phyloP scores from a whole-genome alignment of 169 alveolate species.

The Plasmodium adleri region DNA sequence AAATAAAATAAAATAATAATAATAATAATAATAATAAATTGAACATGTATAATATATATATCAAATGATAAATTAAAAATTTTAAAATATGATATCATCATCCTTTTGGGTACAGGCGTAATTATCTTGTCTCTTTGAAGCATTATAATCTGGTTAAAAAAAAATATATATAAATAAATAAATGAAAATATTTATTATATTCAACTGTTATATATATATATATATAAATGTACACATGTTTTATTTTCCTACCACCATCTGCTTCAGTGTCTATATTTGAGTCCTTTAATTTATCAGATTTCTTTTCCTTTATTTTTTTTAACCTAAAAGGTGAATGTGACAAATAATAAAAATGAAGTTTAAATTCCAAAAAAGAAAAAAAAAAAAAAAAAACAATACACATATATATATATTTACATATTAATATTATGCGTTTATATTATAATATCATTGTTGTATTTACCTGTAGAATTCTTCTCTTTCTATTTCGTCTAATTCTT shows the following conservation, averaged over 20 bases:
- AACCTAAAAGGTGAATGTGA: slow-evolving; percentile 7
- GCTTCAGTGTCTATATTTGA: slow-evolving; percentile 20
- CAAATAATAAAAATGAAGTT: too few species aligned
- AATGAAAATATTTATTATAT: too few species aligned
- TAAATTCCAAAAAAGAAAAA: slow-evolving; percentile 77
- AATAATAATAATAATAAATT: too few species aligned
- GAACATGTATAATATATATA: too few species aligned
- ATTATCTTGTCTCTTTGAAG: slow-evolving; percentile 23
- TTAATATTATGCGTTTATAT: not conserved
- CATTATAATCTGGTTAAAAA: slow-evolving; percentile 3
- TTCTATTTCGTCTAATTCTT: slow-evolving; percentile 96
- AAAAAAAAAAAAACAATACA: not conserved
- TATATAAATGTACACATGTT: too few species aligned
- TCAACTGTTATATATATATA: too few species aligned
- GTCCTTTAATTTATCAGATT: slow-evolving; percentile 49
- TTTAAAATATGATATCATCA: slow-evolving; percentile 72
- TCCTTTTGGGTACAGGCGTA: slow-evolving; percentile 42
- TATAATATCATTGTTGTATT: slow-evolving; percentile 22
- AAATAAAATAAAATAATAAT: too few species aligned
- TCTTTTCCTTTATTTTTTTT: slow-evolving; percentile 76
- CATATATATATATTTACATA: not conserved
- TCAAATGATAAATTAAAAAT: slow-evolving; percentile 2
- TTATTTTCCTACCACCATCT: slow-evolving; percentile 2
- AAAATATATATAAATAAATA: not conserved
- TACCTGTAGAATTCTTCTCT: slow-evolving; percentile 94